Evolutionary conservation across 2,329 filamentous ascomycete genomes (phyloP), one percentile per base, ranked within the genome.

Genomic region (Nothophaeocryptopus gaeumannii): DNA sequence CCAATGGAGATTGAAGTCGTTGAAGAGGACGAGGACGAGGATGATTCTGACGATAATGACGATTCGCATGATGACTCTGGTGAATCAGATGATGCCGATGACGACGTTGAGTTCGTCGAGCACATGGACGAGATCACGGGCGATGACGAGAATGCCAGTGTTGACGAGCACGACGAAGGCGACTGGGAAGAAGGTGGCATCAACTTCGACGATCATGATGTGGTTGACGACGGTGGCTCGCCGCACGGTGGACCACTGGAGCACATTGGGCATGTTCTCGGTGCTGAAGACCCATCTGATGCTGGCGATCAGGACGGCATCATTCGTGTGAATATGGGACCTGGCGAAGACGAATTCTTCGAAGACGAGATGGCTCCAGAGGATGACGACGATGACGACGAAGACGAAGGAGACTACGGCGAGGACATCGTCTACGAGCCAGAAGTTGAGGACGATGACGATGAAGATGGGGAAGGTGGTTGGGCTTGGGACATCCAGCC

Each of bases 1-100:
- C 74, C 72, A 16, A 78, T 83, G 70, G 84, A 88, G 33, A 88
- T 96, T 44, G 91, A 96, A 73, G 87, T 97, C 59, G 88, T 95
- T 54, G 79, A 83, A 10, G 81, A 83, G 1, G 80, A 78, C 26
- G 73, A 78, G 8, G 78, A 82, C 3, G 78, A 81, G 3, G 73
- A 72, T 47, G 74, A 73, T 45, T 80, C 82, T 26, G 79, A 83
- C 20, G 83, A 85, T 31, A 82, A 83, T 9, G 82, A 82, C 30
- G 78, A 76, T 2, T 77, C 81, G 2, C 74, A 76, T 7, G 76
- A 80, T 14, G 77, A 79, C 15, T 81, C 82, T 7, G 78, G 80
- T 30, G 77, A 78, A 29, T 77, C 79, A 13, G 74, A 74, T 8
- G 77, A 77, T 5, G 78, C 72, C 50, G 80, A 81, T 26, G 80